Evolutionary conservation across 192 early-diverging fungal species (phyloP), one percentile per base, ranked within the genome.

Genomic region (Chytriomyces hyalinus): DNA sequence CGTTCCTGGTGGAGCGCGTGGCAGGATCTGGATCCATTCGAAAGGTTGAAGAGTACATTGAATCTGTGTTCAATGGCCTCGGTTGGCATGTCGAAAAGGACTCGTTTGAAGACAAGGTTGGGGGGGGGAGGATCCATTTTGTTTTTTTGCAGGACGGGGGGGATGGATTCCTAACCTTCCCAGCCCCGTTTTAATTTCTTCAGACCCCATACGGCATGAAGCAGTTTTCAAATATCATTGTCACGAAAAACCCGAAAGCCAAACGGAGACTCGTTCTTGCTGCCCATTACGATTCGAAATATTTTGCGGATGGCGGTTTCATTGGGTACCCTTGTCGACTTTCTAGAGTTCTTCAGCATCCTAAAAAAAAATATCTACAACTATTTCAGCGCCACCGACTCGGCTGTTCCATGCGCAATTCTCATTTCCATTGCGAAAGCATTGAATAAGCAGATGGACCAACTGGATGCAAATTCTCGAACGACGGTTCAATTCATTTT

Each of bases 281-380:
- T 0, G 97, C 96, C 3, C 97, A 98, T 80, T 98, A 90, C 76
- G 97, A 98, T 81, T 94, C 93, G 60, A 97, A 96, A 75, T 91
- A 92, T 64, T 88, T 93, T 72, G 51, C 78, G 6, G 81, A 85
- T 15, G 72, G 80, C 47, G 88, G 86, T 9, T 97, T 97, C 82
- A 80, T 96, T 53, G 96, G 57, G 51, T 15, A 15, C 43, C 15
- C 13, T 26, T 3, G 1, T 49, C 67, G 26, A 20, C 64, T 26
- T 20, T 15, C 64, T 1, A 26, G 20, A 13, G 26, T 2, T 15
- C 6, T 3, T 3, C 53, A 57, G 20, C 15, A 4, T 57, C 53
- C 13, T 13, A 48, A 65, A 13, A 59, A 59, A 44, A 7, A 53
- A 8, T 53, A 93, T 28, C 11, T 57, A 15, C 11, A 57, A 13